Evolutionary conservation across 805 yeast genomes (phyloP), one percentile per base, ranked within the genome.

Genomic region (Lipomyces chichibuensis): DNA sequence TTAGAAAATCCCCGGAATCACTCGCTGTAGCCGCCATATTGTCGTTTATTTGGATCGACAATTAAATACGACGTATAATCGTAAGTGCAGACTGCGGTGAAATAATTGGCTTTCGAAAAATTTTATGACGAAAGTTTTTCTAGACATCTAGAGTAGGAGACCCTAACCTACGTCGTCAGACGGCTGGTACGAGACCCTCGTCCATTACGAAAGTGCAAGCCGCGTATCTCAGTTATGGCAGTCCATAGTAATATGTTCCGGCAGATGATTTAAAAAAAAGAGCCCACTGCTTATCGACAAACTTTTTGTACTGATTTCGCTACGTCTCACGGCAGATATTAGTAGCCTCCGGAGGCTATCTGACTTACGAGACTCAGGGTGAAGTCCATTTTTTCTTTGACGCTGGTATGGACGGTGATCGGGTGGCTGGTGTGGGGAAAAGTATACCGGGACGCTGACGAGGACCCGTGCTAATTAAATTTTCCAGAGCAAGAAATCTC

Each of bases 1-100:
- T 69, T 17, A 60, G 53, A 55, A 54, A 60, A 13, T 60, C 63
- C 7, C 55, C 46, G 49, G 55, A 43, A 29, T 29, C 37, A 23
- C 55, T 55, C 25, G 27, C 46, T 27, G 35, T 43, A 25, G 54
- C 23, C 35, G 62, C 62, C 62, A 59, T 59, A 13, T 52, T 27
- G 9, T 52, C 29, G 17, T 25, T 52, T 49, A 14, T 2, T 37
- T 5, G 49, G 23, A 43, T 43, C 49, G 49, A 43, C 49, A 7
- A 17, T 43, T 43, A 43, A n/a, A n/a, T 17, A 17, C 9, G 20
- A 43, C 49, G 23, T 17, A 43, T 8, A 43, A n/a, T 7, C 49
- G 49, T 43, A 43, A 43, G 11, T 43, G 49, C 8, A 43, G 49
- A 39, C 8, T 39, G 49, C 6, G 20, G n/a, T n/a, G 49, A 43